Evolutionary conservation across 2,329 filamentous ascomycete species (phyloP).

Genomic region (Canariomyces notabilis): DNA sequence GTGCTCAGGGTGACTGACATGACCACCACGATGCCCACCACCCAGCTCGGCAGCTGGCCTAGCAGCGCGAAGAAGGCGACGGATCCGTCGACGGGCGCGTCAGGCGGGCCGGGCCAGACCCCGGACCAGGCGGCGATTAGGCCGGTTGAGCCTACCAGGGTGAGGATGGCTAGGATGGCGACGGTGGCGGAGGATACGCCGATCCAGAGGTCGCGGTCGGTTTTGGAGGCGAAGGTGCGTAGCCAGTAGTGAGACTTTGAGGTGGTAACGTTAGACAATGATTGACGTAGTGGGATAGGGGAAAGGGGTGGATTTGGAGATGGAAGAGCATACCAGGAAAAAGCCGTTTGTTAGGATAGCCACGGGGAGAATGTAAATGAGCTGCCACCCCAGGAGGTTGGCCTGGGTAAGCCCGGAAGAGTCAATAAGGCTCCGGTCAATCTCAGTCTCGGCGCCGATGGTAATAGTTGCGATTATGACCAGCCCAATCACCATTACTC

Average conservation of each 20-base stretch:
- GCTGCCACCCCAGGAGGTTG: conserved; percentile 74
- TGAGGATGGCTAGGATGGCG: conserved; percentile 63
- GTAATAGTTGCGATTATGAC: conserved; percentile 72
- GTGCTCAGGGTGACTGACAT: conserved; percentile 75
- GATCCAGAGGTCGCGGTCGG: conserved; percentile 71
- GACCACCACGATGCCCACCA: conserved; percentile 74
- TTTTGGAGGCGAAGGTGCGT: conserved; percentile 73
- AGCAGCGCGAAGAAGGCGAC: conserved; percentile 73
- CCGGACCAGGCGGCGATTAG: conserved; percentile 76
- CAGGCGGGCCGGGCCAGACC: conserved; percentile 52
- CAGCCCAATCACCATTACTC: conserved; percentile 68
- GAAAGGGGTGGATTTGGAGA: not conserved
- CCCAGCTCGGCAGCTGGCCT: conserved; percentile 68
- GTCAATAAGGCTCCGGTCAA: conserved; percentile 63
- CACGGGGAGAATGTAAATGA: conserved; percentile 77
- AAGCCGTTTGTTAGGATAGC: conserved; percentile 81
- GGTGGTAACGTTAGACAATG: not conserved
- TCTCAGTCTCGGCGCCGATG: conserved; percentile 69
- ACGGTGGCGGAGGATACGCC: conserved; percentile 65
- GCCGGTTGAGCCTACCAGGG: conserved; percentile 66
- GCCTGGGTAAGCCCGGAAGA: conserved; percentile 64
- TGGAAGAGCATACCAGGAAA: conserved; percentile 51
- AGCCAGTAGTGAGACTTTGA: conserved; percentile 70
- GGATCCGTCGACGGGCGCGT: conserved; percentile 54
- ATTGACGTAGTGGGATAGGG: not conserved